Evolutionary conservation across 352 stramenopile genomes (phyloP).

Genomic region (Phytophthora cactorum): DNA sequence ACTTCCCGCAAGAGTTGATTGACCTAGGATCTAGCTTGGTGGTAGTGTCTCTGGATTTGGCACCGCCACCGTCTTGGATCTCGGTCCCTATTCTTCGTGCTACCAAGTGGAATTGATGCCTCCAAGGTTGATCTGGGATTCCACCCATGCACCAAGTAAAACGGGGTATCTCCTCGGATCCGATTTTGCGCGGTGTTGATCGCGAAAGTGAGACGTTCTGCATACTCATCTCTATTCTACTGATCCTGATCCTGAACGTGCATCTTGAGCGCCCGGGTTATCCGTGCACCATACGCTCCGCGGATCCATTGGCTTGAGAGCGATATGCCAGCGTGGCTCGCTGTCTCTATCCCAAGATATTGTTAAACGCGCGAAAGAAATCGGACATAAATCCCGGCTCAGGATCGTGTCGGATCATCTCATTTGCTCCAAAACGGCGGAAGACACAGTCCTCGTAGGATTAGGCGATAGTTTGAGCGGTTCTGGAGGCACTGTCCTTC

Average conservation of each 20-base stretch:
- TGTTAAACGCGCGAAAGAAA: slow-evolving; percentile 30
- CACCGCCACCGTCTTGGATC: slow-evolving; percentile 7
- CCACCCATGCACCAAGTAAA: slow-evolving; percentile 5
- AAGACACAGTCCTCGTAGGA: neutral
- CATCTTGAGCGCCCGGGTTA: no score
- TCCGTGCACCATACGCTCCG: slow-evolving; percentile 33
- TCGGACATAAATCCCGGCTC: slow-evolving; percentile 32
- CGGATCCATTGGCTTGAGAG: slow-evolving; percentile 25
- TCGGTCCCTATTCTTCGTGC: neutral
- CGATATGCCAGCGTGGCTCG: no score
- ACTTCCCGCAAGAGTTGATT: neutral
- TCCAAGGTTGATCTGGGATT: slow-evolving; percentile 19
- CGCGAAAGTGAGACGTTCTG: slow-evolving; percentile 27
- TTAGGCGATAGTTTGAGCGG: neutral
- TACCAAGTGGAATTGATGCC: slow-evolving; percentile 2
- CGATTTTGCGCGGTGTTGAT: no score
- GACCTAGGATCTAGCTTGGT: neutral
- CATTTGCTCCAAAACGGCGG: slow-evolving; percentile 6
- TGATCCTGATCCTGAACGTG: slow-evolving; percentile 28
- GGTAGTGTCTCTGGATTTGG: slow-evolving; percentile 11
- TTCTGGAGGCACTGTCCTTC: neutral
- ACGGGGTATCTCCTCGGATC: no score
- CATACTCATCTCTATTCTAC: slow-evolving; percentile 36
- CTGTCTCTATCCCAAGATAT: slow-evolving; percentile 15
- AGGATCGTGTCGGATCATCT: slow-evolving; percentile 9